phyloP scores from a whole-genome alignment of 305 asterid genomes.

The Rubia balearica region DNA sequence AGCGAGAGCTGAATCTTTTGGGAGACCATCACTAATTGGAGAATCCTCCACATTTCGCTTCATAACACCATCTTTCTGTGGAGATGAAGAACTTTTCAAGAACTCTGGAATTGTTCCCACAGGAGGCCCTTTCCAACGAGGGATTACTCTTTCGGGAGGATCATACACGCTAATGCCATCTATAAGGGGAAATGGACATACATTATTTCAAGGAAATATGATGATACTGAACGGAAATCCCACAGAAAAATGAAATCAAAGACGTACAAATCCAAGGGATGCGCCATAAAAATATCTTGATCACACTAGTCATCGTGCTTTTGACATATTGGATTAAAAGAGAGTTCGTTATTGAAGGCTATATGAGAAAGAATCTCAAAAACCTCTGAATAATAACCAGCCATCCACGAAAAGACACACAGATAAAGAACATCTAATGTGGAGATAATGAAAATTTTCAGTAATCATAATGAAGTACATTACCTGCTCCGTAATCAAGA shows the following conservation, averaged over 20 bases:
- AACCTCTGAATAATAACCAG: neutral
- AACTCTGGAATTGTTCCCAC: conserved; percentile 59
- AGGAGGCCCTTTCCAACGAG: conserved; percentile 88
- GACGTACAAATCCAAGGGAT: neutral
- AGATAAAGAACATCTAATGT: too few species aligned
- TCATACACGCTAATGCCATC: conserved; percentile 91
- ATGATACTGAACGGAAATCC: neutral
- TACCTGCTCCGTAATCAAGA: conserved; percentile 97
- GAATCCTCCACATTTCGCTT: conserved; percentile 30
- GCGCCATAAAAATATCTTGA: neutral
- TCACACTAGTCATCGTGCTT: neutral
- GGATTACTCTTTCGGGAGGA: conserved; percentile 79
- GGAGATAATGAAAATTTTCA: neutral
- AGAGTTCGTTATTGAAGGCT: neutral
- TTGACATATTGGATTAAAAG: neutral
- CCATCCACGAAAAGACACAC: neutral
- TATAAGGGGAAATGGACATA: conserved; percentile 25
- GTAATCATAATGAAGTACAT: conserved; percentile 7
- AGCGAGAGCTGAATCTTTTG: conserved; percentile 23
- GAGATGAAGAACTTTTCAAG: conserved; percentile 40
- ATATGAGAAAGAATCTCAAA: neutral
- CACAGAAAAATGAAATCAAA: neutral
- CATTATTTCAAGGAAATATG: neutral
- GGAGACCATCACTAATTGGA: conserved; percentile 28
- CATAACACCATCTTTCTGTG: conserved; percentile 35